Conservation (phyloP, 2,329 filamentous ascomycete species). For the Neoarthrinium moseri region DNA sequence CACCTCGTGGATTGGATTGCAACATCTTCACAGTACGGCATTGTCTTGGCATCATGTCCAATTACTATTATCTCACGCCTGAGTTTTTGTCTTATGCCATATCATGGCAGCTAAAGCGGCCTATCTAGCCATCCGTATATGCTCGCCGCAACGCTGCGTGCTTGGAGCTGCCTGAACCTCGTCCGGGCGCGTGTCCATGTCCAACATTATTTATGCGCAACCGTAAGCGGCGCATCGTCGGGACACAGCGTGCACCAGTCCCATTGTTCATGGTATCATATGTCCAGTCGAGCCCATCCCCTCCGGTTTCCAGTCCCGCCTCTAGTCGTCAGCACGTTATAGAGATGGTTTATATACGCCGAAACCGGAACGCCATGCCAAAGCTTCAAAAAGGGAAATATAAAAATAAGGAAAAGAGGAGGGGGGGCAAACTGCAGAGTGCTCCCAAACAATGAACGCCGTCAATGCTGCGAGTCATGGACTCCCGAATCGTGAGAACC, state of each 20-base stretch:
- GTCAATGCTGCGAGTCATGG: conserved; percentile 12
- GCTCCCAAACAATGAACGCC: conserved; percentile 11
- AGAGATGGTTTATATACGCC: conserved; percentile 18
- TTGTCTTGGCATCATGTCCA: not conserved
- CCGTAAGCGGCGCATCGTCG: not conserved
- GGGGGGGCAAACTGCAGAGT: conserved; percentile 1
- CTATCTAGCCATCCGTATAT: not conserved
- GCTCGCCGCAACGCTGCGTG: no score
- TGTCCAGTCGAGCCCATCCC: not conserved
- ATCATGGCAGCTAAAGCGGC: no score
- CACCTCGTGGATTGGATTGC: no score
- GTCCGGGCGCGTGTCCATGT: no score
- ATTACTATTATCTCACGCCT: not conserved
- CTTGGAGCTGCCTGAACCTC: no score
- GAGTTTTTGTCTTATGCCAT: not conserved
- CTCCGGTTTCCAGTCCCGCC: not conserved
- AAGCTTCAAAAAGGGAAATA: conserved; percentile 17
- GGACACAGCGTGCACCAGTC: not conserved
- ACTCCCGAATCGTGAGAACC: conserved; percentile 8
- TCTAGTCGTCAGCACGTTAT: conserved; percentile 21
- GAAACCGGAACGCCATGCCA: conserved; percentile 29
- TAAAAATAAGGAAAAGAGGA: not conserved
- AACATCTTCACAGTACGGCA: not conserved
- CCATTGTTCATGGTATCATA: not conserved
- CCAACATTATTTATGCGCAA: no score